Conservation (phyloP, 1,139 yeast genomes). For the Geotrichum europaeum region DNA sequence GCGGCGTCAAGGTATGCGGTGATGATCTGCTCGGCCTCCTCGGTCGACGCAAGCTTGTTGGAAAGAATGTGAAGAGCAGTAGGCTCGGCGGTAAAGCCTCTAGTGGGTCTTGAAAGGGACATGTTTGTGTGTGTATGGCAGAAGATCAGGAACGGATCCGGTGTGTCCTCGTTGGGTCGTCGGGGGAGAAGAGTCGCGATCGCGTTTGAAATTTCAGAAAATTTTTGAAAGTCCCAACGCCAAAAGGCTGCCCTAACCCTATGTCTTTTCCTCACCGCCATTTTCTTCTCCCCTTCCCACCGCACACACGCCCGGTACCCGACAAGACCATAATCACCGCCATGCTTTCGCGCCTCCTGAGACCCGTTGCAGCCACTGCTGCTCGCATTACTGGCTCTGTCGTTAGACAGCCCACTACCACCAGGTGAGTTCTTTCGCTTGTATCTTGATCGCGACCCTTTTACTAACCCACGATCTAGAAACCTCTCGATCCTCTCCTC, state of each 20-base stretch:
- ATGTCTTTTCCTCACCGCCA: not conserved
- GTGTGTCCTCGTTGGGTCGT: not conserved
- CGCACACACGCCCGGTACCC: not conserved
- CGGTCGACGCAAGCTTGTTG: constrained; percentile 29
- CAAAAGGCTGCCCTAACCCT: not conserved
- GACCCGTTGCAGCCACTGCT: not conserved
- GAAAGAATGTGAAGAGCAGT: constrained; percentile 29
- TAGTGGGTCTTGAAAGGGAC: not conserved
- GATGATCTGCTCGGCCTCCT: constrained; percentile 40
- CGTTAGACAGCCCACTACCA: not conserved
- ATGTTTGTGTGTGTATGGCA: not conserved
- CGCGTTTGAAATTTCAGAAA: not conserved
- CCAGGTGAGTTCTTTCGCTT: not conserved
- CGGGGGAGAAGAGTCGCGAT: not conserved
- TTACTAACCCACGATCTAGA: not conserved
- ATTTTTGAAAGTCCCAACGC: not conserved
- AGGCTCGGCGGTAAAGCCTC: constrained; percentile 9
- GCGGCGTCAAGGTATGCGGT: constrained; percentile 47
- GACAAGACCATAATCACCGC: not conserved
- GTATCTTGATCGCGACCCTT: not conserved
- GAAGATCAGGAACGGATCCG: not conserved
- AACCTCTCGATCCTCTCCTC: constrained; percentile 21
- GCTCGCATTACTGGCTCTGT: not conserved
- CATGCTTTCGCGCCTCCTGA: not conserved
- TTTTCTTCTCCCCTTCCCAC: not conserved